Conservation (phyloP, 108 stramenopile genomes). For the Aurantiochytrium sp. region DNA sequence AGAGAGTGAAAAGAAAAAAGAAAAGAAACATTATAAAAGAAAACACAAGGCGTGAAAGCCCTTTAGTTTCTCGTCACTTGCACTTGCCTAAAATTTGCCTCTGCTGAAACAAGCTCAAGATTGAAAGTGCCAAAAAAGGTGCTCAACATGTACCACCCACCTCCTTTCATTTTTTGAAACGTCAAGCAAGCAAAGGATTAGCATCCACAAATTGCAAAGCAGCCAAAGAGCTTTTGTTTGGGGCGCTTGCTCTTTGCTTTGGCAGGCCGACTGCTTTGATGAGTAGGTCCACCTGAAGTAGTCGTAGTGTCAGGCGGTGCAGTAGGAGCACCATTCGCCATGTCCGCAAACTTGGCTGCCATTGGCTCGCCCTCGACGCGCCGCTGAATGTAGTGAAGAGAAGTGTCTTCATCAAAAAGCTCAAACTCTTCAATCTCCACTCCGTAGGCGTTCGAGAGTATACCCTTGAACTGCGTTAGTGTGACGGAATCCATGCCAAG, state of each 20-base stretch:
- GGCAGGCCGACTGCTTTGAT: background rate
- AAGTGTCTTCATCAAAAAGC: background rate
- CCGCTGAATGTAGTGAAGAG: background rate
- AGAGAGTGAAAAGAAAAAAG: too few species aligned
- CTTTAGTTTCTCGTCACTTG: too few species aligned
- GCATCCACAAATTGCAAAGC: background rate
- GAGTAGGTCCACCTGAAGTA: background rate
- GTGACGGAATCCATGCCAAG: constrained; percentile 10
- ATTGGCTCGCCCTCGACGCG: background rate
- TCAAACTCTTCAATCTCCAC: background rate
- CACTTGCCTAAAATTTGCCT: too few species aligned
- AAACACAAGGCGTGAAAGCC: too few species aligned
- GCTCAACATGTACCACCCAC: too few species aligned
- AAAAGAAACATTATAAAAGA: too few species aligned
- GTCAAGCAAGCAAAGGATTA: background rate
- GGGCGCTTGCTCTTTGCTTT: background rate
- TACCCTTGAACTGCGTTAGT: constrained; percentile 12
- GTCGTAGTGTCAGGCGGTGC: background rate
- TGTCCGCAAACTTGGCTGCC: background rate
- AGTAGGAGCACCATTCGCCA: background rate
- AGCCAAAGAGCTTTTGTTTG: background rate
- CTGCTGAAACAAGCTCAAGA: too few species aligned
- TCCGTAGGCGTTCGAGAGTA: background rate
- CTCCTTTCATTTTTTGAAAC: too few species aligned
- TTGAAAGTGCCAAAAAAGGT: too few species aligned